phyloP scores from a whole-genome alignment of 805 yeast species.

The Metschnikowia hibisci region DNA sequence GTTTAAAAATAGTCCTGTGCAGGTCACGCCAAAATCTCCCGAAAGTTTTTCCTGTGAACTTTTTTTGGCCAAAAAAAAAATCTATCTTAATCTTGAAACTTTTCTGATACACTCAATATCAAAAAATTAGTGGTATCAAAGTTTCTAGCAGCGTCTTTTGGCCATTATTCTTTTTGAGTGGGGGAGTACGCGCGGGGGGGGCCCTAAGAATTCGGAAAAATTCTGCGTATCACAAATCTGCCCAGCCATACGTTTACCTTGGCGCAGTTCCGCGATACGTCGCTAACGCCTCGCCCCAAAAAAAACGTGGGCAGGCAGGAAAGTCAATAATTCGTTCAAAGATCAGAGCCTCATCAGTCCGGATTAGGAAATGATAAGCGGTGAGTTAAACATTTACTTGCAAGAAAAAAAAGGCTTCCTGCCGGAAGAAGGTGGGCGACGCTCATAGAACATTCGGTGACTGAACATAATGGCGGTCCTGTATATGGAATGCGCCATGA shows the following conservation, averaged over 20 bases:
- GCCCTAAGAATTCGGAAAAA: background rate
- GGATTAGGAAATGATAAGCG: background rate
- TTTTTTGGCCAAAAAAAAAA: too few species aligned
- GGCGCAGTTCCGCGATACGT: constrained; percentile 1
- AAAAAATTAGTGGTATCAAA: too few species aligned
- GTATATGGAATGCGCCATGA: background rate
- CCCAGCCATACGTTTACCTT: constrained; percentile 2
- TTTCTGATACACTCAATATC: too few species aligned
- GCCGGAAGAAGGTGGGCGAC: background rate
- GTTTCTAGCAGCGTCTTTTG: too few species aligned
- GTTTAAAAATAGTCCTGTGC: too few species aligned
- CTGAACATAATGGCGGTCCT: background rate
- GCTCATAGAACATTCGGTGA: constrained; percentile 2
- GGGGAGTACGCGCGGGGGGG: constrained; percentile 3
- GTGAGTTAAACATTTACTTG: background rate
- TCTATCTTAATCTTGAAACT: too few species aligned
- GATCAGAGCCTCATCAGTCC: background rate
- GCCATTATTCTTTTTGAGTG: background rate
- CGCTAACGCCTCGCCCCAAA: background rate
- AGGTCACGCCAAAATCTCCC: too few species aligned
- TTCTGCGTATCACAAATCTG: constrained; percentile 4
- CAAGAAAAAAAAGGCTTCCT: background rate
- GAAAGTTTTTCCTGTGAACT: too few species aligned
- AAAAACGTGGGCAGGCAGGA: background rate
- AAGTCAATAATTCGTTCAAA: background rate